Conservation (phyloP, 208 protist genomes). For the Trypanosoma congolense region DNA sequence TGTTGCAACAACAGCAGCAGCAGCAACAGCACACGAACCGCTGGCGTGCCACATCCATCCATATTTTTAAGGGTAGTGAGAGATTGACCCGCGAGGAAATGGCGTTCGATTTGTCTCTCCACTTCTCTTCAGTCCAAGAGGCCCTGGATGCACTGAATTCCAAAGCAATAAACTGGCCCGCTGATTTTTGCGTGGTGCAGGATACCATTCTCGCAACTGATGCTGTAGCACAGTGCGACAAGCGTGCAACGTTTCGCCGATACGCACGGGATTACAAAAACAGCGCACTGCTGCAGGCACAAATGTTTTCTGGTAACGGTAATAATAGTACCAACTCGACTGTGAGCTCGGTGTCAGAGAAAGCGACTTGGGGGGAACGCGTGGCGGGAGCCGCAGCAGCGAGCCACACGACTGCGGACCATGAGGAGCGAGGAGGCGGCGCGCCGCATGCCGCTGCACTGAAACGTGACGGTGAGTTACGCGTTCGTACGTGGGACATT, state of each 20-base stretch:
- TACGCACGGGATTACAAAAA: constrained; percentile 73
- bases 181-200: constrained; percentile 76
- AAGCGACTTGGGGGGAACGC: constrained; percentile 13
- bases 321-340: neutral
- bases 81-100: constrained; percentile 54
- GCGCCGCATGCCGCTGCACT: constrained; percentile 8
- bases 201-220: constrained; percentile 67
- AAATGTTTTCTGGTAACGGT: constrained; percentile 17
- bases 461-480: constrained; percentile 37
- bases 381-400: constrained; percentile 1
- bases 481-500: constrained; percentile 67
- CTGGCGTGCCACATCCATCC: constrained; percentile 53
- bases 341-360: constrained; percentile 7
- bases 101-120: constrained; percentile 52
- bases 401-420: neutral
- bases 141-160: constrained; percentile 70
- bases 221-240: constrained; percentile 46
- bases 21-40: constrained; percentile 29
- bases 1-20: constrained; percentile 37
- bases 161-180: constrained; percentile 63
- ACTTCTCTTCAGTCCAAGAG: constrained; percentile 50
- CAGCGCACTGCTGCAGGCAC: constrained; percentile 10
- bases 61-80: constrained; percentile 68
- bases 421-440: constrained; percentile 2
- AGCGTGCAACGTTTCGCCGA: constrained; percentile 55